Percentiles rank a stretch among this genome's conserved stretches.
phyloP scores from a whole-genome alignment of 2,329 filamentous ascomycete genomes.

The Colletotrichum tropicicola region DNA sequence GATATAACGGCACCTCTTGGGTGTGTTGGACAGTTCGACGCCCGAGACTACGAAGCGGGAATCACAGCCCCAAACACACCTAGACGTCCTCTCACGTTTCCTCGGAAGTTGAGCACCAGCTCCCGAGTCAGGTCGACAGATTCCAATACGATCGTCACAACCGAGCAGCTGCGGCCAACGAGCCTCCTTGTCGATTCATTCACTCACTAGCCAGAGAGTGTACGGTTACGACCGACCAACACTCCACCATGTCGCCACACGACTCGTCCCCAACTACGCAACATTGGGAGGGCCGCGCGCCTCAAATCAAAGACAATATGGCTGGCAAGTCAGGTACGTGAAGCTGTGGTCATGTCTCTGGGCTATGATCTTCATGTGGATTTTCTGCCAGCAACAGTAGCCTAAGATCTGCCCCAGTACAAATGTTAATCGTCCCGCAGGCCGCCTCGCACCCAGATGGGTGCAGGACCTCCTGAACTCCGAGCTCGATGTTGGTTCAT shows the following conservation, averaged over 20 bases:
- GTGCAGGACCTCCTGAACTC: slow-evolving; percentile 50
- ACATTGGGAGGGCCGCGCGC: slow-evolving; percentile 22
- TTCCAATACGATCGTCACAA: too few relatives aligned
- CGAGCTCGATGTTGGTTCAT: slow-evolving; percentile 38
- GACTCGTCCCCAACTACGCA: slow-evolving; percentile 14
- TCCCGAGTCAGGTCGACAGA: too few relatives aligned
- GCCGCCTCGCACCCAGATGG: slow-evolving; percentile 49
- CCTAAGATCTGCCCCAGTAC: not conserved
- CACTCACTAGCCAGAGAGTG: not conserved
- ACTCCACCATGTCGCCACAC: slow-evolving; percentile 6
- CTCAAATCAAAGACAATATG: slow-evolving; percentile 13
- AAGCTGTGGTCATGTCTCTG: not conserved
- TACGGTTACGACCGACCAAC: not conserved
- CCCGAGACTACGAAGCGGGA: too few relatives aligned
- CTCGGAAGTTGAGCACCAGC: too few relatives aligned
- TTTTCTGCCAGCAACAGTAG: too few relatives aligned
- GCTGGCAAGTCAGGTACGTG: slow-evolving; percentile 23
- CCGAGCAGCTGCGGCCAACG: too few relatives aligned
- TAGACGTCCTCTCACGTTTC: too few relatives aligned
- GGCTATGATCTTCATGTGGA: not conserved
- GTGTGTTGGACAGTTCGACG: too few relatives aligned
- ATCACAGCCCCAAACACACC: too few relatives aligned
- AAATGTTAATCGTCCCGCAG: slow-evolving; percentile 13
- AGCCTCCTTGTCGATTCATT: too few relatives aligned
- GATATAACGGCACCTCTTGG: too few relatives aligned